phyloP scores from a whole-genome alignment of 2,329 filamentous ascomycete genomes.

The Cryphonectria nitschkei region DNA sequence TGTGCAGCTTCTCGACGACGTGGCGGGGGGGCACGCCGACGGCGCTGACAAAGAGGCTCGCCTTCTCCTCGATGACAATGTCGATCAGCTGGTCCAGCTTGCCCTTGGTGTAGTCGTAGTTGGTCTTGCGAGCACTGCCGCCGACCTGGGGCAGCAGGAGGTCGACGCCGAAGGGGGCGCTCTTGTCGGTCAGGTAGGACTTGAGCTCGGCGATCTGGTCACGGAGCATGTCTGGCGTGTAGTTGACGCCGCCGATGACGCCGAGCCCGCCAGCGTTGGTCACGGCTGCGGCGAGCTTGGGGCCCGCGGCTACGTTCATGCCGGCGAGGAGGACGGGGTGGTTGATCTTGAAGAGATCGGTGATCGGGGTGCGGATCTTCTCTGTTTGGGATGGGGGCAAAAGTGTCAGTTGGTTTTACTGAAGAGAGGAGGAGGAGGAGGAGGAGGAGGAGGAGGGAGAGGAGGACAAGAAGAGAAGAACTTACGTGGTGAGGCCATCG shows the following conservation, averaged over 20 bases:
- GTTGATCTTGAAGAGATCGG: slow-evolving; percentile 97
- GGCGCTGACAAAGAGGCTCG: slow-evolving; percentile 93
- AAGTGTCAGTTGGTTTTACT: background rate
- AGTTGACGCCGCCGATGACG: slow-evolving; percentile 93
- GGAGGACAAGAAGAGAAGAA: slow-evolving; percentile 30
- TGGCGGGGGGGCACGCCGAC: slow-evolving; percentile 89
- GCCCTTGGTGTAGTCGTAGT: slow-evolving; percentile 99
- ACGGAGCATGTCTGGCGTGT: slow-evolving; percentile 94
- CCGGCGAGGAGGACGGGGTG: slow-evolving; percentile 94
- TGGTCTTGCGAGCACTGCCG: slow-evolving; percentile 92
- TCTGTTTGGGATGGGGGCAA: slow-evolving; percentile 53
- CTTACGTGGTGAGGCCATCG: slow-evolving; percentile 83
- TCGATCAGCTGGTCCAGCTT: slow-evolving; percentile 90
- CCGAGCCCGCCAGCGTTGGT: slow-evolving; percentile 96
- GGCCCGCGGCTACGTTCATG: slow-evolving; percentile 98
- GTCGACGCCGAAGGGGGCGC: slow-evolving; percentile 93
- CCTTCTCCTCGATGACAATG: slow-evolving; percentile 89
- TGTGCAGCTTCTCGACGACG: slow-evolving; percentile 89
- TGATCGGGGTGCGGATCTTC: slow-evolving; percentile 87
- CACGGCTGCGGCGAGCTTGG: slow-evolving; percentile 93
- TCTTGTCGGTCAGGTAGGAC: slow-evolving; percentile 84
- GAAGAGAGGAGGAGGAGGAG: background rate
- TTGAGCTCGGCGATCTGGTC: slow-evolving; percentile 97
- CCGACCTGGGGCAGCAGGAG: slow-evolving; percentile 93
- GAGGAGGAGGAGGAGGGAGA: slow-evolving; percentile 13